Percentiles rank a stretch among this genome's conserved stretches.
Conservation (phyloP, 192 early-diverging fungal species). For the Backusella sp. region DNA sequence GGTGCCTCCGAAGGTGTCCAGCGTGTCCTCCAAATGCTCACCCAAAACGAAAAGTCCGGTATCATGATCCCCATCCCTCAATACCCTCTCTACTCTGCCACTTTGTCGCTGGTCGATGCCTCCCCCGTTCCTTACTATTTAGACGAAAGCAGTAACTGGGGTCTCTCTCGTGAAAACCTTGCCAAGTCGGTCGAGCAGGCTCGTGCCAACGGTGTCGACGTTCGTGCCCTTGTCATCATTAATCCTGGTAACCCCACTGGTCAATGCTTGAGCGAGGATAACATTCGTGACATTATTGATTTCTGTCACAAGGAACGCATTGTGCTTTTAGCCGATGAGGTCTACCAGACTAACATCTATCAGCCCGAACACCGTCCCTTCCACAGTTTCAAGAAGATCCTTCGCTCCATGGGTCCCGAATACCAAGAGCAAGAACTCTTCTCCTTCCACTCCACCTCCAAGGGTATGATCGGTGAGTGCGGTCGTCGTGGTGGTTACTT, state of each 20-base stretch:
- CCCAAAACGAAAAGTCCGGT: conserved; percentile 75
- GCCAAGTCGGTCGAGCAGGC: conserved; percentile 61
- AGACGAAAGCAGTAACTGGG: conserved; percentile 85
- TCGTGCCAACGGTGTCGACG: conserved; percentile 70
- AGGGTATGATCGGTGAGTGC: conserved; percentile 99
- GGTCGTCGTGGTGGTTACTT: conserved; percentile 97
- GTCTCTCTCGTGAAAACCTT: conserved; percentile 70
- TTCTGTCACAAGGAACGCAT: conserved; percentile 84
- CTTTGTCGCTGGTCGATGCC: conserved; percentile 83
- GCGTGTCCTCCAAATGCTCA: conserved; percentile 83
- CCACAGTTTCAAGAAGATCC: conserved; percentile 95
- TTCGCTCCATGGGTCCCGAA: conserved; percentile 68
- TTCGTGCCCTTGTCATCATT: conserved; percentile 93
- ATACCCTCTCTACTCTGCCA: conserved; percentile 97
- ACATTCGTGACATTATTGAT: conserved; percentile 87
- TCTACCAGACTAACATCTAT: conserved; percentile 98
- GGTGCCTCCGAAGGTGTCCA: conserved; percentile 96
- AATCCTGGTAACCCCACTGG: conserved; percentile 99
- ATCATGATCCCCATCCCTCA: conserved; percentile 99
- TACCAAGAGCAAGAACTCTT: conserved; percentile 84
- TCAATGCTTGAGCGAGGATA: conserved; percentile 75
- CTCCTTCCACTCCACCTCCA: conserved; percentile 95
- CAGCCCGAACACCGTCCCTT: conserved; percentile 76
- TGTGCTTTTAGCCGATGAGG: conserved; percentile 94
- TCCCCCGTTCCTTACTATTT: conserved; percentile 90